A percentile compares a stretch with the other conserved stretches of the same genome.
Conservation (phyloP, 2,329 filamentous ascomycete genomes). For the Penicillium sp. region DNA sequence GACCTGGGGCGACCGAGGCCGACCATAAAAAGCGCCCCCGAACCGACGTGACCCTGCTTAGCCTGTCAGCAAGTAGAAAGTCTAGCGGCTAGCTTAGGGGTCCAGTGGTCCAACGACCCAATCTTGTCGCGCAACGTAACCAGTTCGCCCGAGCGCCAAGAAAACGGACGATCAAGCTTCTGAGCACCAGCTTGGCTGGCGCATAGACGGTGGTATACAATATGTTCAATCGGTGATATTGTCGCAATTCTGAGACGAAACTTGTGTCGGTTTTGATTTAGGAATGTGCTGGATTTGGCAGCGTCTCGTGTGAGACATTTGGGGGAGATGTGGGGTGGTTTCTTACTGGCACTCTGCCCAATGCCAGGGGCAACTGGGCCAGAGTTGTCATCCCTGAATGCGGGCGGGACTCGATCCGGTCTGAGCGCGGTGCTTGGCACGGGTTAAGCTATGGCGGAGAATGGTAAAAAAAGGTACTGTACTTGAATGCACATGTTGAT, state of each 20-base stretch:
- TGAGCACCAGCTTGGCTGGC: not conserved
- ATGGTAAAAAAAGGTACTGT: not conserved
- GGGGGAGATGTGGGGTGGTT: not conserved
- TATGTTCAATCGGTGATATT: not conserved
- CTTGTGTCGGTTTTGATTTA: not conserved
- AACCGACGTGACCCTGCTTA: not conserved
- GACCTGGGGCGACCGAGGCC: not conserved
- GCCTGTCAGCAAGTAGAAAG: too few relatives aligned
- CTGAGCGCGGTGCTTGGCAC: slow-evolving; percentile 12
- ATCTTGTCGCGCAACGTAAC: slow-evolving; percentile 7
- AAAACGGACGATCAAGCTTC: slow-evolving; percentile 9
- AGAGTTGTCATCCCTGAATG: slow-evolving; percentile 7
- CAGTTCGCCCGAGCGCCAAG: slow-evolving; percentile 6
- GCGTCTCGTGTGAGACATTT: not conserved
- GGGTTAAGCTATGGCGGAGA: not conserved
- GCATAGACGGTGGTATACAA: not conserved
- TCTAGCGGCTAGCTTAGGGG: not conserved
- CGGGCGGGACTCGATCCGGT: slow-evolving; percentile 4
- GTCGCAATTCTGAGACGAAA: not conserved
- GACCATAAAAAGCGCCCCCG: not conserved
- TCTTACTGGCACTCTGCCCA: not conserved
- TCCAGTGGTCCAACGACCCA: not conserved
- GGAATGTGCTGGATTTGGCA: not conserved
- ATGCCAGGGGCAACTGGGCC: not conserved
- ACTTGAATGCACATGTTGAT: too few relatives aligned